Percentiles rank a stretch among this genome's conserved stretches.
These are phyloP conservation scores for Aspergillus bridgeri DNA, from an alignment of 495 filamentous ascomycete genomes.

Conservation along the genomic window DNA sequence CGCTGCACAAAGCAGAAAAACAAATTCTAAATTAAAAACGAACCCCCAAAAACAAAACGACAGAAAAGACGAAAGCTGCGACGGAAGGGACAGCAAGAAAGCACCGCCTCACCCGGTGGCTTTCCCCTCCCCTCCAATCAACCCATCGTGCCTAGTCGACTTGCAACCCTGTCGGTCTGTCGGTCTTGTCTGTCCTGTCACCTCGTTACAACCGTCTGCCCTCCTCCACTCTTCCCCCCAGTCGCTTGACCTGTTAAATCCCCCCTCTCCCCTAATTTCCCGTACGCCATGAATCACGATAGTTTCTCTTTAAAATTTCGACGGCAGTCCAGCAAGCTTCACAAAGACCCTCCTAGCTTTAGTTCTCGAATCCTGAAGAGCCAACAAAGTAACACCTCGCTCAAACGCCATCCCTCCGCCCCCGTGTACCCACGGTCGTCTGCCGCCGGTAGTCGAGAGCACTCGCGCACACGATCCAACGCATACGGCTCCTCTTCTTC, in stretches of 20 bases:
- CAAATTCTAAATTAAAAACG: slow-evolving; percentile 7
- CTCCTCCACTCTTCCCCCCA: slow-evolving; percentile 16
- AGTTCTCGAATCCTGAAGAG: slow-evolving; percentile 42
- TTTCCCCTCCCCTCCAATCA: slow-evolving; percentile 26
- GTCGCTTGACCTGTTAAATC: slow-evolving; percentile 2
- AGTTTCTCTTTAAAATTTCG: slow-evolving; percentile 47
- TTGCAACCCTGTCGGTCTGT: not conserved
- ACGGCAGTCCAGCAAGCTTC: slow-evolving; percentile 46
- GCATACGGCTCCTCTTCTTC: slow-evolving; percentile 52
- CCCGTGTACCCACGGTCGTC: slow-evolving; percentile 52
- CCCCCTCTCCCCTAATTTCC: slow-evolving; percentile 15
- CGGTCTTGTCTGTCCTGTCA: too few relatives aligned
- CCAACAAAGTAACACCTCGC: slow-evolving; percentile 45
- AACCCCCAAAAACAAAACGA: not conserved
- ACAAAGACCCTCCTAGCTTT: slow-evolving; percentile 47
- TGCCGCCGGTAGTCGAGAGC: slow-evolving; percentile 42
- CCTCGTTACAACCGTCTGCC: not conserved
- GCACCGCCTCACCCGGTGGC: slow-evolving; percentile 30
- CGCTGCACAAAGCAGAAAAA: not conserved
- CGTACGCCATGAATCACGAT: slow-evolving; percentile 44
- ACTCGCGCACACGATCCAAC: slow-evolving; percentile 49
- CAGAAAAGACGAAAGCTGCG: slow-evolving; percentile 2
- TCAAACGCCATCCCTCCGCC: slow-evolving; percentile 70
- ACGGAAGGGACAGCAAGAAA: slow-evolving; percentile 22
- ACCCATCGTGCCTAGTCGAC: slow-evolving; percentile 14